Evolutionary conservation across 2,329 filamentous ascomycete genomes (phyloP).

Genomic region (Neospermospora avenae): DNA sequence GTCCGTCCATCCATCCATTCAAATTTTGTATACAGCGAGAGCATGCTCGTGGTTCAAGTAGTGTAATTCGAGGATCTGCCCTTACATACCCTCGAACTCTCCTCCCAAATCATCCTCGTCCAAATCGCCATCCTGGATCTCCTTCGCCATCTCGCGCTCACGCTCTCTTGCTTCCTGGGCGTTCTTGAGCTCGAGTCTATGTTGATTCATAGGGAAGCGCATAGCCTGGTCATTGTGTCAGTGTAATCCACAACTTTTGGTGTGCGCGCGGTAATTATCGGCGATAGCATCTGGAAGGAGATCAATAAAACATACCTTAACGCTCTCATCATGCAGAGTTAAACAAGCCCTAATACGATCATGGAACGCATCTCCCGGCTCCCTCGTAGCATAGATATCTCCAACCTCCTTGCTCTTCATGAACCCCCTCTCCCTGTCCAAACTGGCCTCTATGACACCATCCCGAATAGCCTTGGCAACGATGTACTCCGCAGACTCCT

Average conservation of each 20-base stretch:
- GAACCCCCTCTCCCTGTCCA: constrained; percentile 91
- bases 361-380: constrained; percentile 96
- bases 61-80: not conserved
- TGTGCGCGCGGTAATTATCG: no score
- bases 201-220: constrained; percentile 99
- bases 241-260: no score
- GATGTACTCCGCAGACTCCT: constrained; percentile 98
- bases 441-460: constrained; percentile 90
- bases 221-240: no score
- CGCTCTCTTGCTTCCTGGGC: constrained; percentile 96
- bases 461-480: constrained; percentile 98
- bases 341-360: constrained; percentile 92
- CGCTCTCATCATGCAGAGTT: constrained; percentile 91
- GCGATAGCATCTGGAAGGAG: no score
- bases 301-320: constrained; percentile 80
- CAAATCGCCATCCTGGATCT: constrained; percentile 96
- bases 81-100: constrained; percentile 91
- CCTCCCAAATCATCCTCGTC: constrained; percentile 95
- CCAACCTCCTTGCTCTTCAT: constrained; percentile 98
- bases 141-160: constrained; percentile 95
- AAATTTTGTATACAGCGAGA: constrained; percentile 24
- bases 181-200: constrained; percentile 94
- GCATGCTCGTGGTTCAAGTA: not conserved
- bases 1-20: not conserved
- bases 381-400: constrained; percentile 92